Conservation (phyloP, 2,329 filamentous ascomycete species). For the Ceratocystis albifundus region DNA sequence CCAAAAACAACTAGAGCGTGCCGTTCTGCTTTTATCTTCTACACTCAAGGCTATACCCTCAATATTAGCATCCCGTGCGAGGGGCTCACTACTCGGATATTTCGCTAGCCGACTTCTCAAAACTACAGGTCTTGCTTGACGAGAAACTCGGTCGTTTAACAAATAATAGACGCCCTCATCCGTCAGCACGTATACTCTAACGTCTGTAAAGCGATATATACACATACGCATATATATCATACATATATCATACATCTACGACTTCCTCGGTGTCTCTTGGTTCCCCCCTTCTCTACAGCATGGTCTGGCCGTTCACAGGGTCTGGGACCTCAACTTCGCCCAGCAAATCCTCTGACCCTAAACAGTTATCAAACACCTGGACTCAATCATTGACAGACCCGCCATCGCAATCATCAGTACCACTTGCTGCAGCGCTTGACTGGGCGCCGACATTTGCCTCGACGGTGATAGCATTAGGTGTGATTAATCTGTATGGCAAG, state of each 20-base stretch:
- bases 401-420: conserved; percentile 21
- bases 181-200: background rate
- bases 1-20: background rate
- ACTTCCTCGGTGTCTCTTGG: background rate
- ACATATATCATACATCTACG: too few species aligned
- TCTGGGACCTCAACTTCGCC: conserved; percentile 20
- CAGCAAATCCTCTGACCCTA: conserved; percentile 25
- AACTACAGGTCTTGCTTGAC: background rate
- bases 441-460: conserved; percentile 33
- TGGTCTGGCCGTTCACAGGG: conserved; percentile 35
- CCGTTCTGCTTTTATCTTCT: background rate
- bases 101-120: background rate
- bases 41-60: background rate
- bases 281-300: conserved; percentile 22
- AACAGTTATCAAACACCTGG: conserved; percentile 31
- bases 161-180: background rate
- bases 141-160: background rate
- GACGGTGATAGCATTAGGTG: conserved; percentile 32
- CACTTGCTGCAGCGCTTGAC: conserved; percentile 31
- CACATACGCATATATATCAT: background rate
- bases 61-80: background rate
- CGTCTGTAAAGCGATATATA: background rate
- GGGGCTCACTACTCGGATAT: background rate
- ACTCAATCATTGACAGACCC: conserved; percentile 30
- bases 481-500: conserved; percentile 50